phyloP scores from a whole-genome alignment of 495 filamentous ascomycete genomes.

The Penicillium robsamsonii region DNA sequence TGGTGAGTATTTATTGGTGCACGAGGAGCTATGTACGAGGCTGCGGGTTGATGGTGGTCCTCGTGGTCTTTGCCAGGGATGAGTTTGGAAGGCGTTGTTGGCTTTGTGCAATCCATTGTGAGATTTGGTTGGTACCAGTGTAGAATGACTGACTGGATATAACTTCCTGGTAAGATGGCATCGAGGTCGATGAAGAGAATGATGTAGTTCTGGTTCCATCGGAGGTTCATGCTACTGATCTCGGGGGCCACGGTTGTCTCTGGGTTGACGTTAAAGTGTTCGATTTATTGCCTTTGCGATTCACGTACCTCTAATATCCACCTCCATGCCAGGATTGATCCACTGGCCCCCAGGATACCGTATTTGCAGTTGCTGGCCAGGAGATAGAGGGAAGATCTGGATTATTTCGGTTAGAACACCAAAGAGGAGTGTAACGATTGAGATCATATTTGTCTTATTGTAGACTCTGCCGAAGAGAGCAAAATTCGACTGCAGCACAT shows the following conservation, averaged over 20 bases:
- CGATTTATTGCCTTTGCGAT: not conserved
- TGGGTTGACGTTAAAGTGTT: constrained; percentile 14
- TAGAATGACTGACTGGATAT: constrained; percentile 27
- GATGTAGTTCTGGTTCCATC: constrained; percentile 21
- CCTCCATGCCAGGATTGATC: constrained; percentile 15
- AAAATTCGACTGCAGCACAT: not conserved
- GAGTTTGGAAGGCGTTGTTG: not conserved
- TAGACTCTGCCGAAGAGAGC: not conserved
- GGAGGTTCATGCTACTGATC: constrained; percentile 19
- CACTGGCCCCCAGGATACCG: constrained; percentile 14
- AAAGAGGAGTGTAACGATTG: not conserved
- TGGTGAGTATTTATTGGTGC: constrained; percentile 34
- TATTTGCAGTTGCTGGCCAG: constrained; percentile 12
- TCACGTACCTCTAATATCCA: constrained; percentile 15
- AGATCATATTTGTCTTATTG: not conserved
- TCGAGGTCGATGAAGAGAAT: constrained; percentile 40
- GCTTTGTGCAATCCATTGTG: constrained; percentile 7
- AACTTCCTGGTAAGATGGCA: constrained; percentile 25
- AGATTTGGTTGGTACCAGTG: constrained; percentile 43
- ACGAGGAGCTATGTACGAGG: constrained; percentile 37
- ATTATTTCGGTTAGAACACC: not conserved
- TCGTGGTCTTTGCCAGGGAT: not conserved
- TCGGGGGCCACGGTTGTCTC: constrained; percentile 20
- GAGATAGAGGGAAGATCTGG: constrained; percentile 1
- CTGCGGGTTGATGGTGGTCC: not conserved